Conservation (phyloP, 106 monocot genomes). For the Triglochin maritima region DNA sequence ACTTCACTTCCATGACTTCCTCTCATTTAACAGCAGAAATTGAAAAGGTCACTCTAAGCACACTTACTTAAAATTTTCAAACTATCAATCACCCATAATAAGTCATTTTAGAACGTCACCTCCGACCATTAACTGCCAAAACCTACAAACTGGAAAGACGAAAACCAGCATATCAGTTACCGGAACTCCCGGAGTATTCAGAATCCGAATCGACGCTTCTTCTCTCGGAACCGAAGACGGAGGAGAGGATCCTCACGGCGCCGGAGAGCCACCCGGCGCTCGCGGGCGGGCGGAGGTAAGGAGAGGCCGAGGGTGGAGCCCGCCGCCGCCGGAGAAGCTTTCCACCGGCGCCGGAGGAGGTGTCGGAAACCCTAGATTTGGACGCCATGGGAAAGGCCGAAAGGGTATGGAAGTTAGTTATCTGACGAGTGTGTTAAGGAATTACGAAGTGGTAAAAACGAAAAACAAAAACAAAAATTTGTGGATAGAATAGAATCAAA, state of each 20-base stretch:
- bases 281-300: not conserved
- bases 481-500: no score
- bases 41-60: not conserved
- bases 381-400: not conserved
- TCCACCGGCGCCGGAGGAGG: not conserved
- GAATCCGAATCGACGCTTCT: not conserved
- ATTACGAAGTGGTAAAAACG: no score
- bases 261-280: not conserved
- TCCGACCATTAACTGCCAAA: not conserved
- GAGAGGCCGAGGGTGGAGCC: not conserved
- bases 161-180: not conserved
- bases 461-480: no score
- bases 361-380: constrained; percentile 3
- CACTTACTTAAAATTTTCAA: not conserved
- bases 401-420: no score
- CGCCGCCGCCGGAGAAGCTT: not conserved
- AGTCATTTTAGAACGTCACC: not conserved
- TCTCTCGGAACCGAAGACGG: not conserved
- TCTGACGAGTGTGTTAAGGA: no score
- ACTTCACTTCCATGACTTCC: no score
- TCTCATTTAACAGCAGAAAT: not conserved
- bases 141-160: not conserved
- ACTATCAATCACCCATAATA: not conserved
- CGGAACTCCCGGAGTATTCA: not conserved
- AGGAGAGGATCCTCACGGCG: not conserved